phyloP scores from a whole-genome alignment of 352 stramenopile species.

The Globisporangium nagaii region DNA sequence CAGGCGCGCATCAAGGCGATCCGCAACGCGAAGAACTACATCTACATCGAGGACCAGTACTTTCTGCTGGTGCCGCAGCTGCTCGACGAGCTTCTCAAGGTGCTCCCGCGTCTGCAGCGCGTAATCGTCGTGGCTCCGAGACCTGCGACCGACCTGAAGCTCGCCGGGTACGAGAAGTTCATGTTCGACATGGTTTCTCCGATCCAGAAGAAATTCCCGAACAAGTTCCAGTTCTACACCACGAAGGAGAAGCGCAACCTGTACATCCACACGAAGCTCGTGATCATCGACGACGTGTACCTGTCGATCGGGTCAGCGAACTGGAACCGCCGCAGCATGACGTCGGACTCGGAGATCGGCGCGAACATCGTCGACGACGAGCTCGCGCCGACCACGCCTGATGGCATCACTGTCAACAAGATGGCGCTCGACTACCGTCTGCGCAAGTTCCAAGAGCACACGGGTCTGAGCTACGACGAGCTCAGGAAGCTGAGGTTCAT shows the following conservation, averaged over 20 bases:
- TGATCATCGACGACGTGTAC: slow-evolving; percentile 15
- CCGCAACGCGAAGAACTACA: slow-evolving; percentile 47
- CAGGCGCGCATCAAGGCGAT: slow-evolving; percentile 46
- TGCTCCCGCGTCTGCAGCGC: slow-evolving; percentile 34
- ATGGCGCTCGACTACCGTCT: no score
- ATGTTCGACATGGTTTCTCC: slow-evolving; percentile 51
- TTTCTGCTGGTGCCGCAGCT: slow-evolving; percentile 45
- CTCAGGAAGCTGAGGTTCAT: slow-evolving; percentile 33
- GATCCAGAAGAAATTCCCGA: slow-evolving; percentile 28
- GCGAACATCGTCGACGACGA: slow-evolving; percentile 37
- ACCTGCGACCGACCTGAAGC: slow-evolving; percentile 19
- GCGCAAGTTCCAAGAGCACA: no score
- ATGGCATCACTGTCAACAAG: no score
- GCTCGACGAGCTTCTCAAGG: slow-evolving; percentile 31
- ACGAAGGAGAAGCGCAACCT: slow-evolving; percentile 27
- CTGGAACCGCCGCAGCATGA: slow-evolving; percentile 67
- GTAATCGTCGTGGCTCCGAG: slow-evolving; percentile 41
- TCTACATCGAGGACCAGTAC: slow-evolving; percentile 72
- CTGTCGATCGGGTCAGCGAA: slow-evolving; percentile 32
- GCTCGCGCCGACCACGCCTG: slow-evolving; percentile 32
- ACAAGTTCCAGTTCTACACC: slow-evolving; percentile 48
- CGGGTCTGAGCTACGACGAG: slow-evolving; percentile 30
- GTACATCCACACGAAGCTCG: slow-evolving; percentile 52
- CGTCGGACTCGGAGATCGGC: slow-evolving; percentile 46
- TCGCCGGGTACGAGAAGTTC: slow-evolving; percentile 48